Percentiles rank a stretch among this genome's conserved stretches.
phyloP scores from a whole-genome alignment of 352 stramenopile genomes.

The Thalassiosira livingstoniorum region DNA sequence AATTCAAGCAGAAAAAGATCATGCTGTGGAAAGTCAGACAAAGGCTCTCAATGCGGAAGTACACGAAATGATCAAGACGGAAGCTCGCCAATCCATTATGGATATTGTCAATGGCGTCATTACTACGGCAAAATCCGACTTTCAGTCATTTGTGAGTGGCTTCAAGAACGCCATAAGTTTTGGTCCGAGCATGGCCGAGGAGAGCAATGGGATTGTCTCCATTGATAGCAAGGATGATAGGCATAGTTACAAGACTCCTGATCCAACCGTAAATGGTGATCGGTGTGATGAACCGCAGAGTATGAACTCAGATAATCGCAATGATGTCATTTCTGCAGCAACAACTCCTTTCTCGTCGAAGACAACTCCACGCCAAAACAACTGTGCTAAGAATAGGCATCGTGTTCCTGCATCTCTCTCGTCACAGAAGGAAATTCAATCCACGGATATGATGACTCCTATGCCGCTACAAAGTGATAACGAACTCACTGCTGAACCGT shows the following conservation, averaged over 20 bases:
- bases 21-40: neutral
- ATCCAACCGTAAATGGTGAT: neutral
- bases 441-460: neutral
- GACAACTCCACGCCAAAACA: neutral
- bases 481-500: no score
- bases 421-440: neutral
- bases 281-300: neutral
- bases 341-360: neutral
- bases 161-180: neutral
- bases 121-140: neutral
- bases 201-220: neutral
- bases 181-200: neutral
- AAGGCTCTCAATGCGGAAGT: neutral
- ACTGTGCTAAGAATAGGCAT: neutral
- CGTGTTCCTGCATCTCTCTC: neutral
- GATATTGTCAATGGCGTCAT: slow-evolving; percentile 1
- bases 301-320: neutral
- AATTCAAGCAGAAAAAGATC: neutral
- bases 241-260: neutral
- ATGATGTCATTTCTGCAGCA: neutral
- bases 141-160: neutral
- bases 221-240: neutral
- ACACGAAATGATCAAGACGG: neutral
- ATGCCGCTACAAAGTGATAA: neutral
- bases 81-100: neutral